A percentile compares a stretch with the other conserved stretches of the same genome.
Evolutionary conservation across 2,329 filamentous ascomycete genomes (phyloP).

Genomic region (Xylariaceae sp.): DNA sequence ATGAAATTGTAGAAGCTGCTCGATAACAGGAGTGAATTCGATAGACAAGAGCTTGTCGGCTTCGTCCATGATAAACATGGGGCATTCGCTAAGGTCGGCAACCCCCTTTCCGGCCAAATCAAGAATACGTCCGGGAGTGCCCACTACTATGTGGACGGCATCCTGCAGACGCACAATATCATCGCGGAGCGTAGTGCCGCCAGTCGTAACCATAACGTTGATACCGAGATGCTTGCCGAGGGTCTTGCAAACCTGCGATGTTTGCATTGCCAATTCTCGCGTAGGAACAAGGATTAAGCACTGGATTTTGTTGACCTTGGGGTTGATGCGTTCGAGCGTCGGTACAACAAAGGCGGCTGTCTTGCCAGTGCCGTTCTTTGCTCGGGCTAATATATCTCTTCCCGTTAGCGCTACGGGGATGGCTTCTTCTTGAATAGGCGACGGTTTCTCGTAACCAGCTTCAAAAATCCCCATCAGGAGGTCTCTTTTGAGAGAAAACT

Average conservation of each 20-base stretch:
- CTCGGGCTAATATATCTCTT: conserved; percentile 88
- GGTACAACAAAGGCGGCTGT: conserved; percentile 97
- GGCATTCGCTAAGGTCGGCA: conserved; percentile 90
- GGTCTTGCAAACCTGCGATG: conserved; percentile 98
- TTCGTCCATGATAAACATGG: conserved; percentile 99
- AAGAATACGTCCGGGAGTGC: conserved; percentile 91
- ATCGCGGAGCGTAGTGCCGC: conserved; percentile 89
- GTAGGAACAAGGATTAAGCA: conserved; percentile 94
- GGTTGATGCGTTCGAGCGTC: conserved; percentile 90
- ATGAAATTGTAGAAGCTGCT: conserved; percentile 90
- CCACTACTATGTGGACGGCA: conserved; percentile 93
- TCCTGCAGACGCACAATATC: conserved; percentile 95
- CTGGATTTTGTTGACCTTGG: conserved; percentile 93
- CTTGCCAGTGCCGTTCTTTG: conserved; percentile 98
- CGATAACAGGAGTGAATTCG: conserved; percentile 96
- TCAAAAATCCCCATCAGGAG: conserved; percentile 99
- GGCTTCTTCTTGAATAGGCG: conserved; percentile 98
- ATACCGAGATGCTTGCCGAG: conserved; percentile 94
- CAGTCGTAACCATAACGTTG: conserved; percentile 99
- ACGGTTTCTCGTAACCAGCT: conserved; percentile 97
- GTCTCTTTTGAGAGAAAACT: conserved; percentile 91
- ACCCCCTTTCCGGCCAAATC: conserved; percentile 95
- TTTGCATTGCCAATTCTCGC: conserved; percentile 93
- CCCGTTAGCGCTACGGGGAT: conserved; percentile 95
- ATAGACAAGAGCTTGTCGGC: conserved; percentile 95